phyloP scores from a whole-genome alignment of 179 eudicot genomes.

The Silene coronaria region DNA sequence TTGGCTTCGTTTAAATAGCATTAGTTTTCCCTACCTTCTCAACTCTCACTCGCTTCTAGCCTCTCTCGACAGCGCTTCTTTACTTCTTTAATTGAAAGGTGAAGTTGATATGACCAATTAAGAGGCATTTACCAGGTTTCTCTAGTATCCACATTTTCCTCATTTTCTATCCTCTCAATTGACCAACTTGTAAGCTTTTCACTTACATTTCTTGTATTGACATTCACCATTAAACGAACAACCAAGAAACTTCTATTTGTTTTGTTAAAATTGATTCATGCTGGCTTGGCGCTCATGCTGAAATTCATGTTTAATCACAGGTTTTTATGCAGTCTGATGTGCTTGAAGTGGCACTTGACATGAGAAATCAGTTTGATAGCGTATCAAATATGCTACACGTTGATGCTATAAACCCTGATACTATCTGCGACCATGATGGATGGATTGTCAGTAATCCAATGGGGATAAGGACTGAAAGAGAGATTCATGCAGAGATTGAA shows the following conservation, averaged over 20 bases:
- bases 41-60: too few species aligned
- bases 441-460: constrained; percentile 79
- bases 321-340: constrained; percentile 87
- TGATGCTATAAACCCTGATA: constrained; percentile 33
- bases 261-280: background rate
- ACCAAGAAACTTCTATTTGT: background rate
- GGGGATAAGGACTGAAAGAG: constrained; percentile 91
- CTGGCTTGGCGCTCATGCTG: constrained; percentile 5
- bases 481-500: constrained; percentile 83
- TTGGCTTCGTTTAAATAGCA: too few species aligned
- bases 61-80: too few species aligned
- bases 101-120: too few species aligned
- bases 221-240: constrained; percentile 1
- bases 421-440: constrained; percentile 59
- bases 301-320: constrained; percentile 30
- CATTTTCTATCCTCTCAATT: too few species aligned
- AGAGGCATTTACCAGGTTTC: too few species aligned
- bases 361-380: constrained; percentile 70
- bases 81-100: too few species aligned
- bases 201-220: background rate
- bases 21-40: too few species aligned
- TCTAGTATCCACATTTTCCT: too few species aligned
- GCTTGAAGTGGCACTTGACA: constrained; percentile 82
- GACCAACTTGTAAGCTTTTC: background rate
- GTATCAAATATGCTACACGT: constrained; percentile 43